Evolutionary conservation across 441 rosid genomes (phyloP).

Genomic region (Pelargonium australe): DNA sequence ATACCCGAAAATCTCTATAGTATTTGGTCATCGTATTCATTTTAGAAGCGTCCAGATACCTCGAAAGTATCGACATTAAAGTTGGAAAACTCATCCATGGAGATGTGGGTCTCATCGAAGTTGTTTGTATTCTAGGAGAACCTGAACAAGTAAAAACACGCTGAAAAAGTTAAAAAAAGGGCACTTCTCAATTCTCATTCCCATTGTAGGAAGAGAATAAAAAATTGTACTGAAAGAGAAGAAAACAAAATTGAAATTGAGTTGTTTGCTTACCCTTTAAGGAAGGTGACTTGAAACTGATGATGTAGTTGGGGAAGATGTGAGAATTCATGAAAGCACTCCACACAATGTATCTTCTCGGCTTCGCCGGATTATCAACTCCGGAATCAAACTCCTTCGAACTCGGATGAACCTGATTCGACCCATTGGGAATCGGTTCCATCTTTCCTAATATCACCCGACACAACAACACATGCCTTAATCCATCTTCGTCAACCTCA

Average conservation of each 20-base stretch:
- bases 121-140: background rate
- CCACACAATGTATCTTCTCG: conserved; percentile 42
- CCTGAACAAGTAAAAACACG: conserved; percentile 5
- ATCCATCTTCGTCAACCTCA: conserved; percentile 38
- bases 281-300: conserved; percentile 36
- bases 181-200: no score
- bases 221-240: no score
- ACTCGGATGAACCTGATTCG: conserved; percentile 46
- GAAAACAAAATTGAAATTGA: background rate
- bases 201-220: no score
- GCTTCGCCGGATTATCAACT: conserved; percentile 38
- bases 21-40: conserved; percentile 23
- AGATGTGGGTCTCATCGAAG: conserved; percentile 20
- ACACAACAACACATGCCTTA: conserved; percentile 46
- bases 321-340: conserved; percentile 40
- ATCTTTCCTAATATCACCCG: conserved; percentile 50
- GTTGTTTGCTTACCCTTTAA: conserved; percentile 24
- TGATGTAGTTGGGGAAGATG: conserved; percentile 33
- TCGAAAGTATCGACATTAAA: conserved; percentile 27
- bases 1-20: conserved; percentile 31
- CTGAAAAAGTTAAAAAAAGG: background rate
- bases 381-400: conserved; percentile 48
- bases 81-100: conserved; percentile 26
- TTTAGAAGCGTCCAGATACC: conserved; percentile 24
- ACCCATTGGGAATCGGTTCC: conserved; percentile 35